Conservation (phyloP, 1,284 basidiomycete genomes). For the Microbotryum scabiosae region DNA sequence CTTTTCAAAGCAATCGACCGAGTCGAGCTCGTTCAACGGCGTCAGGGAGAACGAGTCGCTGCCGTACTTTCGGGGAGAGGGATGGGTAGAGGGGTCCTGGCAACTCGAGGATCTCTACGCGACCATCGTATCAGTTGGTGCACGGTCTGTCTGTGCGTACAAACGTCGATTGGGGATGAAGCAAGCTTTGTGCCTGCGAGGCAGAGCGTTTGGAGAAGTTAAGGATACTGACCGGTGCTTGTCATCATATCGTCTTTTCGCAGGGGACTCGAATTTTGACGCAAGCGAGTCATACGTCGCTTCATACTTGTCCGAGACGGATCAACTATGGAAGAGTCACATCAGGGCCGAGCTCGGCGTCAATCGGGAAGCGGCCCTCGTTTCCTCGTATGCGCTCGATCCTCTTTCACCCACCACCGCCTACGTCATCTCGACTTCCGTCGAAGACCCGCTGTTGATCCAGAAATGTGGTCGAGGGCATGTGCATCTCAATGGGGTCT, state of each 20-base stretch:
- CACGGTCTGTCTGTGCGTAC: background rate
- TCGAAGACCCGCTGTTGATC: constrained; percentile 16
- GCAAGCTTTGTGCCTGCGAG: no score
- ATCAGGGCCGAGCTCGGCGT: constrained; percentile 11
- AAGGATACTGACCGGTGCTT: no score
- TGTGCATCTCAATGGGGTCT: constrained; percentile 20
- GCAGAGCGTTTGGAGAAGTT: no score
- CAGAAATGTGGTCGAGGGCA: background rate
- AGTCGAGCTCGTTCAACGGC: background rate
- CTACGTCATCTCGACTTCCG: constrained; percentile 10
- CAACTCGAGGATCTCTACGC: constrained; percentile 19
- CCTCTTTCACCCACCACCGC: background rate
- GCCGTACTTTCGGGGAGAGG: constrained; percentile 25
- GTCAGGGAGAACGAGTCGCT: constrained; percentile 18
- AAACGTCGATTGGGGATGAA: no score
- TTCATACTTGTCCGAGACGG: constrained; percentile 9
- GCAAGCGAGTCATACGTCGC: constrained; percentile 1
- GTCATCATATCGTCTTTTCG: no score
- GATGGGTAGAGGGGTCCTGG: constrained; percentile 25
- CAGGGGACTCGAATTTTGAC: constrained; percentile 21
- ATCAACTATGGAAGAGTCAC: constrained; percentile 10
- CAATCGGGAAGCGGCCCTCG: constrained; percentile 13
- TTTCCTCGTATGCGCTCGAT: background rate
- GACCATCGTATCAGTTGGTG: constrained; percentile 12
- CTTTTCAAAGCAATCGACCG: background rate